Percentiles rank a stretch among this genome's conserved stretches.
phyloP scores from a whole-genome alignment of 495 filamentous ascomycete species.

The Penicillium roqueforti region DNA sequence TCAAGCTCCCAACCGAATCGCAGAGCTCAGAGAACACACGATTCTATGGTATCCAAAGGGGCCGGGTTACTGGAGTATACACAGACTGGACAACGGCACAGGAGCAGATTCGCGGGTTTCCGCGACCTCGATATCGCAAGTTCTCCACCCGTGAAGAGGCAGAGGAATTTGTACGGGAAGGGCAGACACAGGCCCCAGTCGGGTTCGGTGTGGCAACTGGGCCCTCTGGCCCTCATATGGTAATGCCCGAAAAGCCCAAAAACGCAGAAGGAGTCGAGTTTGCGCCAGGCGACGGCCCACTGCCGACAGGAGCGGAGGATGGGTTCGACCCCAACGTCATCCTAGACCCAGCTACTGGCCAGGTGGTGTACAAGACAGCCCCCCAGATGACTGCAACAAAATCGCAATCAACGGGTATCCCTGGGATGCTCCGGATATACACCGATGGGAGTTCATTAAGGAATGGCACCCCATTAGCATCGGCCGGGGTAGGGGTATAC shows the following conservation, averaged over 20 bases:
- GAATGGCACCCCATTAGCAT: constrained; percentile 69
- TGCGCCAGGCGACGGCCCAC: constrained; percentile 51
- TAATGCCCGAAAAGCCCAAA: constrained; percentile 28
- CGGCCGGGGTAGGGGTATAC: constrained; percentile 82
- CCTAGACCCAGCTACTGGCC: constrained; percentile 53
- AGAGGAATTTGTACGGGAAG: constrained; percentile 61
- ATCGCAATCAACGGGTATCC: constrained; percentile 31
- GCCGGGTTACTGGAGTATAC: constrained; percentile 81
- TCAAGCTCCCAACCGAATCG: constrained; percentile 35
- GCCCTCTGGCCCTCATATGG: constrained; percentile 25
- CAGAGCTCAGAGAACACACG: constrained; percentile 28
- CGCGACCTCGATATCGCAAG: constrained; percentile 73
- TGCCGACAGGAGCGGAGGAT: constrained; percentile 54
- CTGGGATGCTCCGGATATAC: constrained; percentile 66
- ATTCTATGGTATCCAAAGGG: constrained; percentile 85
- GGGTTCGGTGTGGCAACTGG: constrained; percentile 23
- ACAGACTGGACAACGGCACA: constrained; percentile 78
- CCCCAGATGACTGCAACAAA: constrained; percentile 47
- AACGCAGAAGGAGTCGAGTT: constrained; percentile 43
- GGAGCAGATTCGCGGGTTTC: constrained; percentile 71
- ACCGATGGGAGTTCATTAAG: constrained; percentile 81
- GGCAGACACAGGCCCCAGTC: constrained; percentile 28
- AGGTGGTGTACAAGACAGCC: constrained; percentile 54
- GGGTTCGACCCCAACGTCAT: constrained; percentile 58
- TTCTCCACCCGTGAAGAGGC: constrained; percentile 78